phyloP scores from a whole-genome alignment of 805 yeast genomes.

The Sugiyamaella marilandica region DNA sequence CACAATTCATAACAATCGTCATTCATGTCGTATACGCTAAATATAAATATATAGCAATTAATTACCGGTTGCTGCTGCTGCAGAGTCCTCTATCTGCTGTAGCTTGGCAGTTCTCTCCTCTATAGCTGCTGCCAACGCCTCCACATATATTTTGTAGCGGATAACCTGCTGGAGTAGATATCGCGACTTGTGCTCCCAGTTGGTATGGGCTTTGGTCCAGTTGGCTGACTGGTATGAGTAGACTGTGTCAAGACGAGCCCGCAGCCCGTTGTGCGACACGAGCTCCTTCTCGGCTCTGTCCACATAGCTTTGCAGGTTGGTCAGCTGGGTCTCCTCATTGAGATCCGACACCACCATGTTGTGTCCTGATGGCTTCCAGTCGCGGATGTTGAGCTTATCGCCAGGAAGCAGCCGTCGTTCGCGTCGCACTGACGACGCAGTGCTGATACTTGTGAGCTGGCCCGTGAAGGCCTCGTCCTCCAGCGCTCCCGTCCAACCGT shows the following conservation, averaged over 20 bases:
- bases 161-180: slow-evolving; percentile 29
- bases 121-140: slow-evolving; percentile 22
- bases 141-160: slow-evolving; percentile 28
- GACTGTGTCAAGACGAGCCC: slow-evolving; percentile 35
- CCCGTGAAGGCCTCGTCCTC: slow-evolving; percentile 2
- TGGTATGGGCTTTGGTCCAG: slow-evolving; percentile 27
- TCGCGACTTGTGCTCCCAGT: slow-evolving; percentile 34
- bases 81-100: not conserved
- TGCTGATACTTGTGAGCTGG: not conserved
- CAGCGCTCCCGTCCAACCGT: slow-evolving; percentile 56
- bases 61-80: not conserved
- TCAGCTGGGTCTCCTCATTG: slow-evolving; percentile 36
- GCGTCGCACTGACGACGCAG: slow-evolving; percentile 8
- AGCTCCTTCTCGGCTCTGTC: slow-evolving; percentile 37
- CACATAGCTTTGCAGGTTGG: slow-evolving; percentile 38
- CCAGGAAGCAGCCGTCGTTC: slow-evolving; percentile 22
- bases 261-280: slow-evolving; percentile 41
- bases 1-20: not conserved
- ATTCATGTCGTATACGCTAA: too few species aligned
- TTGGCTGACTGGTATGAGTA: slow-evolving; percentile 28
- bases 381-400: slow-evolving; percentile 26
- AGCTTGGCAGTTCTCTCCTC: slow-evolving; percentile 15
- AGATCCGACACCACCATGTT: slow-evolving; percentile 30
- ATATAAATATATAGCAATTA: too few species aligned
- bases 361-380: slow-evolving; percentile 34